These are phyloP conservation scores for Cryomyces minteri DNA, from an alignment of 495 filamentous ascomycete species.

Conservation along the genomic window DNA sequence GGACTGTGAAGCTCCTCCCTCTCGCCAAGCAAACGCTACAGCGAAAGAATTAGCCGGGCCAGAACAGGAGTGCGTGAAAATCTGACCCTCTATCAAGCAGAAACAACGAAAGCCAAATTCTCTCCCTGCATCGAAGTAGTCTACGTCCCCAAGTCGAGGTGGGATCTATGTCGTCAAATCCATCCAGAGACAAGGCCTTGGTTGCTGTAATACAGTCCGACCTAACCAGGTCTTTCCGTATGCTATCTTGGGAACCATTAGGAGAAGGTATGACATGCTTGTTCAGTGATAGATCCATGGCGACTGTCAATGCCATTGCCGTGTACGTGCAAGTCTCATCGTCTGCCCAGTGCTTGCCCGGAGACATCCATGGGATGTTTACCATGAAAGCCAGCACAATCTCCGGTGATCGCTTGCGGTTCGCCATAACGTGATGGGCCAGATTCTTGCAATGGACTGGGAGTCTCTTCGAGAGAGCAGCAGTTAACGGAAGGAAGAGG, in stretches of 20 bases:
- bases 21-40: constrained; percentile 47
- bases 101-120: constrained; percentile 52
- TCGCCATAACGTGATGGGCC: constrained; percentile 36
- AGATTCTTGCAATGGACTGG: constrained; percentile 44
- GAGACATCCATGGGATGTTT: constrained; percentile 62
- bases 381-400: constrained; percentile 59
- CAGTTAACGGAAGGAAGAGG: constrained; percentile 41
- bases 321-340: constrained; percentile 58
- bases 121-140: constrained; percentile 43
- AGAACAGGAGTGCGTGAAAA: background rate
- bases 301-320: constrained; percentile 47
- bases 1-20: constrained; percentile 47
- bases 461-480: constrained; percentile 42
- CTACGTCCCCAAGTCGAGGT: constrained; percentile 36
- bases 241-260: constrained; percentile 28
- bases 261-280: constrained; percentile 43
- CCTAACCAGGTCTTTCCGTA: constrained; percentile 30
- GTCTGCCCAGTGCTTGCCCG: constrained; percentile 44
- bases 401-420: constrained; percentile 46
- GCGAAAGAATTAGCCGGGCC: constrained; percentile 3
- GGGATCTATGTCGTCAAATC: constrained; percentile 44
- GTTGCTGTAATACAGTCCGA: constrained; percentile 49
- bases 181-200: constrained; percentile 45
- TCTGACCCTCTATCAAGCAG: constrained; percentile 51
- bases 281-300: constrained; percentile 48